Evolutionary conservation across 441 rosid genomes (phyloP).

Genomic region (Iberis amara): DNA sequence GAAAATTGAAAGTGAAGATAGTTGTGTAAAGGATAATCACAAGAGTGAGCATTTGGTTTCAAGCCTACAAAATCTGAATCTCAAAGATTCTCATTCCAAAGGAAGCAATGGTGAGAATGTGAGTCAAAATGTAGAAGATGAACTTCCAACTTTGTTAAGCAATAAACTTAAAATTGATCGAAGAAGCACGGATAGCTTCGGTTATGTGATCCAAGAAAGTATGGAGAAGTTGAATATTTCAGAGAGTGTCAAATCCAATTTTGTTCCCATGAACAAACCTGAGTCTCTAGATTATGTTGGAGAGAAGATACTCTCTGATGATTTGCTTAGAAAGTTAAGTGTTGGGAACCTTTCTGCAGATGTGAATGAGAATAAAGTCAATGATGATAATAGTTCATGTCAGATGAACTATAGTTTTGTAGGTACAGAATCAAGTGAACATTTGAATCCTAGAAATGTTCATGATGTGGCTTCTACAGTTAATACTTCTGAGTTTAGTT

Average conservation of each 20-base stretch:
- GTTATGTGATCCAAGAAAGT: conserved; percentile 35
- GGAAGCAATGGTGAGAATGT: conserved; percentile 10
- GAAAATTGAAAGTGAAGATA: conserved; percentile 37
- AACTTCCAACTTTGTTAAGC: conserved; percentile 43
- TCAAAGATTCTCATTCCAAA: conserved; percentile 30
- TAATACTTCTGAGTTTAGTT: conserved; percentile 37
- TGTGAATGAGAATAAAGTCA: conserved; percentile 26
- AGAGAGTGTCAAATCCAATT: conserved; percentile 13
- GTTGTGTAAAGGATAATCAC: conserved; percentile 16
- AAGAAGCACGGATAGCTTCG: conserved; percentile 21
- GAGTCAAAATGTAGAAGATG: conserved; percentile 31
- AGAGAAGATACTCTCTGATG: conserved; percentile 41
- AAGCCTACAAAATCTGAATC: conserved; percentile 42
- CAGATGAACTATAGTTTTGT: conserved; percentile 33
- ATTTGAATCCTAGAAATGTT: conserved; percentile 26
- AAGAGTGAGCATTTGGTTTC: conserved; percentile 31
- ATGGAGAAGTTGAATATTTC: conserved; percentile 48
- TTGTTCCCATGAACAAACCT: conserved; percentile 1
- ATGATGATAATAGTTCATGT: conserved; percentile 22
- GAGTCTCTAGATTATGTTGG: conserved; percentile 34
- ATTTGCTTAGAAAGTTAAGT: conserved; percentile 51
- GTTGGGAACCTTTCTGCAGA: conserved; percentile 32
- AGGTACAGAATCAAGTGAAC: conserved; percentile 32
- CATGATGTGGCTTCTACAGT: conserved; percentile 32
- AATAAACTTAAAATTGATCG: conserved; percentile 39